phyloP scores from a whole-genome alignment of 306 rosid genomes.

The Cucurbita maxima region DNA sequence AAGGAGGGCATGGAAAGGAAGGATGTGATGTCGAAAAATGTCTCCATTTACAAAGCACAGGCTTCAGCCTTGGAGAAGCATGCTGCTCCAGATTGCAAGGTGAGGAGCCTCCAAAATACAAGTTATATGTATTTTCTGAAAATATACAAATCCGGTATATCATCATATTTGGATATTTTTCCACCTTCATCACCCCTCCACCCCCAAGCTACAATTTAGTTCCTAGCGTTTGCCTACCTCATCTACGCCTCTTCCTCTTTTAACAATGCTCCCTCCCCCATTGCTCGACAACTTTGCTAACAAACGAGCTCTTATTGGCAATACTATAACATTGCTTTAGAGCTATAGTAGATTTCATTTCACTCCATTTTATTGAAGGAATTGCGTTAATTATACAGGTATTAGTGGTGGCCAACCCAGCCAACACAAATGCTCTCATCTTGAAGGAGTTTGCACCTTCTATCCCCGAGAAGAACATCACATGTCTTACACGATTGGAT shows the following conservation, averaged over 20 bases:
- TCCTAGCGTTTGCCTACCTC: not conserved
- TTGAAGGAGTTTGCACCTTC: slow-evolving; percentile 79
- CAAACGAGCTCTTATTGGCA: not conserved
- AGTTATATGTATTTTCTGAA: not conserved
- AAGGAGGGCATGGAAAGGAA: slow-evolving; percentile 98
- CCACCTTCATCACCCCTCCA: no score
- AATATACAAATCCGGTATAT: no score
- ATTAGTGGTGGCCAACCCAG: slow-evolving; percentile 88
- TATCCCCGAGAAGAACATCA: slow-evolving; percentile 64
- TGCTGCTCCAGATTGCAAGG: slow-evolving; percentile 95
- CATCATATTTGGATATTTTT: no score
- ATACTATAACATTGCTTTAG: not conserved
- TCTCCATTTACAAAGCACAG: slow-evolving; percentile 77
- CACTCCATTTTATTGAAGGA: not conserved
- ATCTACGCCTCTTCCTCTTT: not conserved
- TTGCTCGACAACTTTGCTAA: not conserved
- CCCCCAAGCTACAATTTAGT: not conserved
- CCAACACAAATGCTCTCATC: slow-evolving; percentile 80
- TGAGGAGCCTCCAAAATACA: not conserved
- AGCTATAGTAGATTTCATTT: not conserved
- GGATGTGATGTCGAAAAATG: slow-evolving; percentile 89
- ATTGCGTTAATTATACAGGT: slow-evolving; percentile 30
- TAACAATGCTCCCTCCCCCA: not conserved
- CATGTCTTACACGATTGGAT: slow-evolving; percentile 80
- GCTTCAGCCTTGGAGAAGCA: slow-evolving; percentile 89